Evolutionary conservation across 164 flowering plant species (phyloP), one percentile per base, ranked within the genome.

Genomic region (Annona cherimola): DNA sequence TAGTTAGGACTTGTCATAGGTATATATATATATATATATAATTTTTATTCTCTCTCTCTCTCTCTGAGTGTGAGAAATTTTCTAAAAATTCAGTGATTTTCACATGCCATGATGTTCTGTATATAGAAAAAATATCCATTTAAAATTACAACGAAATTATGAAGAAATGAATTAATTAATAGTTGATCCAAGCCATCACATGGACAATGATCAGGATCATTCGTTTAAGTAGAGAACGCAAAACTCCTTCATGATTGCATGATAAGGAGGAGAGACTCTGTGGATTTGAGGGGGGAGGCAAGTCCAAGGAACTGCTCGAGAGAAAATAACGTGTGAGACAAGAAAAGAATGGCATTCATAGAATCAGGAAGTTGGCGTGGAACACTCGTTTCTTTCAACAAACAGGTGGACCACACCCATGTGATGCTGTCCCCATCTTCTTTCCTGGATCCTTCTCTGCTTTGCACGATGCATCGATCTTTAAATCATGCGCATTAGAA

Each of bases 381-480:
- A 26, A 42, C 69, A 44, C 69, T 66, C 44, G 54, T 39, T 66
- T 54, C 69, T 66, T 43, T 66, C 5, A 50, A 66, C 50, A 43
- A 44, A 66, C 69, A 42, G 69, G 69, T 66, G 69, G 69, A 54
- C 42, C 69, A 66, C 54, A 44, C 54, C 69, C 69, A 66, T 44
- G 69, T 66, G 69, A 66, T 66, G 54, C 44, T 14, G 42, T 43
- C 55, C 57, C 57, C 14, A 50, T 50, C 57, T 50, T 50, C 57
- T 50, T n/a, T n/a, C n/a, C n/a, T n/a, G n/a, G n/a, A n/a, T n/a
- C n/a, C n/a, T n/a, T n/a, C n/a, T n/a, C n/a, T n/a, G n/a, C n/a
- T n/a, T n/a, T n/a, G n/a, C n/a, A n/a, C n/a, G n/a, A n/a, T n/a
- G n/a, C n/a, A n/a, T n/a, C n/a, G n/a, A n/a, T n/a, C n/a, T n/a